phyloP scores from a whole-genome alignment of 2,329 filamentous ascomycete genomes.

The Monilinia fructigena region DNA sequence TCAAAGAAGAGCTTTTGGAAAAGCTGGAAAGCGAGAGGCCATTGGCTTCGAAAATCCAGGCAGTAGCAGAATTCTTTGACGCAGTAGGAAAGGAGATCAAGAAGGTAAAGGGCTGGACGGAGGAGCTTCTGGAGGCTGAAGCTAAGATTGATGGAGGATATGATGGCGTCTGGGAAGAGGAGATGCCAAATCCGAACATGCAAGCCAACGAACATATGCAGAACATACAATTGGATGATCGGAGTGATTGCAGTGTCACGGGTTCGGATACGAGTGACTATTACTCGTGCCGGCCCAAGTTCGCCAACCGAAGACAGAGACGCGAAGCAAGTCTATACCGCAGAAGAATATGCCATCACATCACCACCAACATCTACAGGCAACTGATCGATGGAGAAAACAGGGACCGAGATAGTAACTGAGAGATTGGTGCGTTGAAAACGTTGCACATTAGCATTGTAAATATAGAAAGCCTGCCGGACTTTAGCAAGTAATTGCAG shows the following conservation, averaged over 20 bases:
- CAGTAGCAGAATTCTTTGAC: not conserved
- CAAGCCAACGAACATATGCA: not conserved
- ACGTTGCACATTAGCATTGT: not conserved
- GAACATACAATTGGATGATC: not conserved
- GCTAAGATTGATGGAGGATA: not conserved
- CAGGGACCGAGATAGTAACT: not conserved
- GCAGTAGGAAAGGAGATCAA: not conserved
- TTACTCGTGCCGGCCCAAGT: not conserved
- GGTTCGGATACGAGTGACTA: not conserved
- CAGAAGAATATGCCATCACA: not conserved
- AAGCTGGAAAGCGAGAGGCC: slow-evolving; percentile 9
- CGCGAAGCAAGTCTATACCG: not conserved
- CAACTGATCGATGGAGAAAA: not conserved
- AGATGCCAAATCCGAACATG: not conserved
- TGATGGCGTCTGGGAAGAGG: not conserved
- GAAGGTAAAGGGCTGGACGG: not conserved
- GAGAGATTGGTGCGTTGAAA: not conserved
- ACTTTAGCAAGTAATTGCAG: not conserved
- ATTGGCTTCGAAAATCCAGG: not conserved
- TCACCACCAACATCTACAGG: not conserved
- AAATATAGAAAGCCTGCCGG: not conserved
- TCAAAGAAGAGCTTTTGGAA: not conserved
- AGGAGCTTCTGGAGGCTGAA: slow-evolving; percentile 1
- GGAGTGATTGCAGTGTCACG: not conserved
- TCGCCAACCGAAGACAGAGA: not conserved